Conservation (phyloP, 345 rosid genomes). For the Arabis hirsuta region DNA sequence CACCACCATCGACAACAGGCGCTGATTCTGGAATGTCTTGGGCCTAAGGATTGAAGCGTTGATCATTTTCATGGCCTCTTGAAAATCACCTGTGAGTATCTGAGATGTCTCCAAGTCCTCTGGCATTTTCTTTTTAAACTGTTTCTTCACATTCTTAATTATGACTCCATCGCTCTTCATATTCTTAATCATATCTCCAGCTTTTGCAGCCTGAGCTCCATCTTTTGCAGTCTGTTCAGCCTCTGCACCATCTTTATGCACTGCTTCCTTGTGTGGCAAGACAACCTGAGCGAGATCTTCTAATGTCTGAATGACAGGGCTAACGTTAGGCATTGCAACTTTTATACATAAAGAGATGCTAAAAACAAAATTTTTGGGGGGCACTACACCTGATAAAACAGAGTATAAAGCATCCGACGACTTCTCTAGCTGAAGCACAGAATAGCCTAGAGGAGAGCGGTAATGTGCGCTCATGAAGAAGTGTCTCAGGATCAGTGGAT, state of each 20-base stretch:
- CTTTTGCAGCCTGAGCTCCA: conserved; percentile 47
- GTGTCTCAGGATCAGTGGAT: too few relatives aligned
- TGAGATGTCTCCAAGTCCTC: conserved; percentile 53
- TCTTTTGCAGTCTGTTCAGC: conserved; percentile 48
- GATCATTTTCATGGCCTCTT: conserved; percentile 65
- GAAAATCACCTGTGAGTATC: conserved; percentile 66
- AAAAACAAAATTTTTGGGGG: too few relatives aligned
- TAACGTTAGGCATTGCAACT: neutral
- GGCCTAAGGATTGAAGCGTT: conserved; percentile 54
- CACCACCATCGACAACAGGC: conserved; percentile 43
- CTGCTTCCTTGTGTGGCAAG: conserved; percentile 34
- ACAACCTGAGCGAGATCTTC: conserved; percentile 53
- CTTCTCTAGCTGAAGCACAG: conserved; percentile 59
- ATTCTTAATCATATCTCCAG: conserved; percentile 51
- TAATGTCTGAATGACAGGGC: conserved; percentile 54
- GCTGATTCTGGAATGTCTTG: conserved; percentile 58
- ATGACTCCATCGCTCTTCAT: conserved; percentile 33
- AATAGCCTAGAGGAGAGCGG: conserved; percentile 58
- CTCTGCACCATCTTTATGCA: conserved; percentile 33
- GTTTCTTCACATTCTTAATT: too few relatives aligned
- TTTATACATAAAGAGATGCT: neutral
- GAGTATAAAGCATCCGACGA: conserved; percentile 48
- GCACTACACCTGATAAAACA: conserved; percentile 85
- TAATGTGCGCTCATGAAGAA: too few relatives aligned
- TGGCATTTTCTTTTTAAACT: conserved; percentile 61